phyloP scores from a whole-genome alignment of 2,329 filamentous ascomycete species.

The Corynespora cassiicola region DNA sequence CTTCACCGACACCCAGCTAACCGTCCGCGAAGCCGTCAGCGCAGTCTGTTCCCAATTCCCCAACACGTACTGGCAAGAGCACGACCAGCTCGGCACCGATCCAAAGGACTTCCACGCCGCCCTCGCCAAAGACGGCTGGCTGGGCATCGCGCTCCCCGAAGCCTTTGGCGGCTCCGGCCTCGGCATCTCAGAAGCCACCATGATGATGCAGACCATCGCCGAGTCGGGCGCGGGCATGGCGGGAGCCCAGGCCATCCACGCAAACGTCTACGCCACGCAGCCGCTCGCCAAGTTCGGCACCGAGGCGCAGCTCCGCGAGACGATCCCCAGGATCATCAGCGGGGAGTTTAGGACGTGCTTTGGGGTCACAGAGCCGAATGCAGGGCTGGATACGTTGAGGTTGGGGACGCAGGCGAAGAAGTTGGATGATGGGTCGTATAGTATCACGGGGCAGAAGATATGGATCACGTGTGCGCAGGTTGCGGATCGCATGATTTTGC shows the following conservation, averaged over 20 bases:
- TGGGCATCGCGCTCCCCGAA: slow-evolving; percentile 81
- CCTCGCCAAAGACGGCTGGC: slow-evolving; percentile 77
- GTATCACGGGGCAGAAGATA: slow-evolving; percentile 80
- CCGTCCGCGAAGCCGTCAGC: slow-evolving; percentile 72
- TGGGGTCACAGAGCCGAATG: slow-evolving; percentile 61
- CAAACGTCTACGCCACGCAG: slow-evolving; percentile 77
- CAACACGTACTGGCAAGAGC: slow-evolving; percentile 77
- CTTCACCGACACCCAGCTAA: slow-evolving; percentile 76
- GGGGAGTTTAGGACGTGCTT: slow-evolving; percentile 79
- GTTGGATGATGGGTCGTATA: slow-evolving; percentile 65
- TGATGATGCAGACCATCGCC: slow-evolving; percentile 86
- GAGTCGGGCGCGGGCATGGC: slow-evolving; percentile 83
- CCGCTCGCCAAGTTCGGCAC: slow-evolving; percentile 76
- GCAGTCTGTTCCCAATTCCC: slow-evolving; percentile 75
- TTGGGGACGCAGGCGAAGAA: slow-evolving; percentile 70
- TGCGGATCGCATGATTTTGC: slow-evolving; percentile 80
- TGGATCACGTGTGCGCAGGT: slow-evolving; percentile 90
- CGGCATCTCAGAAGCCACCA: slow-evolving; percentile 80
- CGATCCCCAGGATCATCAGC: slow-evolving; percentile 73
- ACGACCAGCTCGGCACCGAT: slow-evolving; percentile 73
- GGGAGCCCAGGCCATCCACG: slow-evolving; percentile 64
- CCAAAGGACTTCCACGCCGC: slow-evolving; percentile 79
- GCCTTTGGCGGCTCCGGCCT: slow-evolving; percentile 75
- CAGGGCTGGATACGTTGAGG: slow-evolving; percentile 74
- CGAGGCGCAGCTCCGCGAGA: slow-evolving; percentile 66